Conservation (phyloP, 2,329 filamentous ascomycete species). For the Fusarium incarnatum region DNA sequence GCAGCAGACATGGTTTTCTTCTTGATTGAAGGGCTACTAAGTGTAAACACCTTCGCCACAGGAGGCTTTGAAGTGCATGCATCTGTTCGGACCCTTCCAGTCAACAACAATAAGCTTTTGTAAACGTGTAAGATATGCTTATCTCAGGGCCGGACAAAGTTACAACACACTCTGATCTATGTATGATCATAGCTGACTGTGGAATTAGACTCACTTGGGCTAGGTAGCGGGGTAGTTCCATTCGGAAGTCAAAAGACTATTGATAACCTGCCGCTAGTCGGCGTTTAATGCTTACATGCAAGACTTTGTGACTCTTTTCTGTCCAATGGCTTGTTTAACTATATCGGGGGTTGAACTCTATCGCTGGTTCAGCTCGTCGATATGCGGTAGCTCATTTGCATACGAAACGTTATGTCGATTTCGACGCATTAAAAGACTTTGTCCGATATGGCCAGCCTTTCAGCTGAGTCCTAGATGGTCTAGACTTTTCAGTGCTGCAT, state of each 20-base stretch:
- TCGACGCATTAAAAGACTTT: neutral
- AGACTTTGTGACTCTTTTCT: neutral
- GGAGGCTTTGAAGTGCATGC: too few relatives aligned
- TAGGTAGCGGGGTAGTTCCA: neutral
- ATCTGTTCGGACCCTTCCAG: too few relatives aligned
- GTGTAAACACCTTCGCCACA: neutral
- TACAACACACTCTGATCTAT: neutral
- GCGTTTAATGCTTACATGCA: neutral
- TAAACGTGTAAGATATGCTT: too few relatives aligned
- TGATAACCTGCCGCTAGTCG: neutral
- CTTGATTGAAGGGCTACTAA: too few relatives aligned
- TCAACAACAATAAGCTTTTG: too few relatives aligned
- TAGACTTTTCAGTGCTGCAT: fast-evolving
- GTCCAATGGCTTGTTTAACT: neutral
- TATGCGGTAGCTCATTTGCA: neutral
- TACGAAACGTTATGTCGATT: neutral
- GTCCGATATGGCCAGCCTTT: neutral
- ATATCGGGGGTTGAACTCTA: neutral
- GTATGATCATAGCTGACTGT: neutral
- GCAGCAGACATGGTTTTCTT: too few relatives aligned
- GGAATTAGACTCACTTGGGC: neutral
- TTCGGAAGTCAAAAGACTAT: neutral
- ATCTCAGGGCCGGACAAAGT: too few relatives aligned
- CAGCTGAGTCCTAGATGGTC: neutral
- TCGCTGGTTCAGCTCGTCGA: neutral